Evolutionary conservation across 129 eudicot genomes (phyloP).

Genomic region (Escallonia herrerae): DNA sequence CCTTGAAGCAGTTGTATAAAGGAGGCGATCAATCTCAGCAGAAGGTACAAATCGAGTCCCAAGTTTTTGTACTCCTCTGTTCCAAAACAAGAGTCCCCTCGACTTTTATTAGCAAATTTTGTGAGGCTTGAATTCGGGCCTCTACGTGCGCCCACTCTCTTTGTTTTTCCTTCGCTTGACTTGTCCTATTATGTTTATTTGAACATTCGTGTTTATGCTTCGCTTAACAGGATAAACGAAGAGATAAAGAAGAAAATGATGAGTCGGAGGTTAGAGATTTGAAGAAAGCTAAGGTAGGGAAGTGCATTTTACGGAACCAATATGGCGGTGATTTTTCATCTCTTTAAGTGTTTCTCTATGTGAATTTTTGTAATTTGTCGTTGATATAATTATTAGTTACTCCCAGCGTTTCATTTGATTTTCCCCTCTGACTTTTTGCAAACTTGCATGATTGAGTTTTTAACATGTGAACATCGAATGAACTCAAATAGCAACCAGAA

Average conservation of each 20-base stretch:
- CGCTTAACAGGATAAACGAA: constrained; percentile 10
- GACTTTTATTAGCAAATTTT: not conserved
- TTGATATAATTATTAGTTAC: too few relatives aligned
- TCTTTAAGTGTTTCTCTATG: too few relatives aligned
- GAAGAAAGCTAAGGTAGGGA: constrained; percentile 30
- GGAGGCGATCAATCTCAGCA: constrained; percentile 19
- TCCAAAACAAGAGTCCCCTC: not conserved
- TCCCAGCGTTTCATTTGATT: too few relatives aligned
- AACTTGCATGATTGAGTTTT: too few relatives aligned
- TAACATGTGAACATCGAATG: too few relatives aligned
- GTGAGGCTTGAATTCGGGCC: too few relatives aligned
- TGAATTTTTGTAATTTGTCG: too few relatives aligned
- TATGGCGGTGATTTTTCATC: too few relatives aligned
- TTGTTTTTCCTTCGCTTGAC: not conserved
- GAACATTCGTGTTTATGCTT: not conserved
- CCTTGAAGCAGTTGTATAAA: constrained; percentile 45
- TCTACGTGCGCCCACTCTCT: not conserved
- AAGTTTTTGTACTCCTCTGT: not conserved
- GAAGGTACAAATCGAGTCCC: constrained; percentile 29
- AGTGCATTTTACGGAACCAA: not conserved
- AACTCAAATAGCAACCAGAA: too few relatives aligned
- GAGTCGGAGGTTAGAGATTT: constrained; percentile 4
- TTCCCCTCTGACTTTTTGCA: too few relatives aligned
- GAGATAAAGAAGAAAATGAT: constrained; percentile 13
- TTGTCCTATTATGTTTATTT: not conserved